These are phyloP conservation scores for Stachybotrys echinatus DNA, from an alignment of 2,329 filamentous ascomycete species.

Conservation along the genomic window DNA sequence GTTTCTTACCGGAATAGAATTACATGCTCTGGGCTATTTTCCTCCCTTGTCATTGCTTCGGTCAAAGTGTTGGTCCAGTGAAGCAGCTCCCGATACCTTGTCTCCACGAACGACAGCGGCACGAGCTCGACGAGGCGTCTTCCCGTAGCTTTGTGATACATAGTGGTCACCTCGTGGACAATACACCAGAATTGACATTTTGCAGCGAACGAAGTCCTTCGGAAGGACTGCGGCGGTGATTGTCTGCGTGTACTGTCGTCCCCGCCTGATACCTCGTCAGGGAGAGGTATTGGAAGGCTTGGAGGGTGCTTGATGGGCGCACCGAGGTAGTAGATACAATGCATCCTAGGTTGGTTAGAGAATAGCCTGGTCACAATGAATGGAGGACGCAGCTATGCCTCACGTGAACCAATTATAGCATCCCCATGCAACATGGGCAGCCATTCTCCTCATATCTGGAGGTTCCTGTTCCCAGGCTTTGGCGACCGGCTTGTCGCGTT, in stretches of 20 bases:
- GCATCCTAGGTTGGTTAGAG: not conserved
- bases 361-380: not conserved
- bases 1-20: too few species aligned
- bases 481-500: not conserved
- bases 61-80: not conserved
- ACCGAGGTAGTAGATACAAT: too few species aligned
- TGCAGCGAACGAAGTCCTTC: too few species aligned
- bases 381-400: not conserved
- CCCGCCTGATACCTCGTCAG: too few species aligned
- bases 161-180: not conserved
- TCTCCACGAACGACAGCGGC: not conserved
- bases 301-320: too few species aligned
- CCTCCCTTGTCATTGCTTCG: too few species aligned
- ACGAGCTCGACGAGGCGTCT: not conserved
- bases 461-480: not conserved
- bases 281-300: too few species aligned
- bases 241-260: too few species aligned
- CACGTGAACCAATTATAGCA: not conserved
- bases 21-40: too few species aligned
- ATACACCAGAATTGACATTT: too few species aligned
- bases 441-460: not conserved
- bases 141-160: not conserved
- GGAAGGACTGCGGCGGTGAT: too few species aligned
- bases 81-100: not conserved
- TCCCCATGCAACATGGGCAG: not conserved